Evolutionary conservation across 2,329 filamentous ascomycete species (phyloP).

Genomic region (Colletotrichum spinosum): DNA sequence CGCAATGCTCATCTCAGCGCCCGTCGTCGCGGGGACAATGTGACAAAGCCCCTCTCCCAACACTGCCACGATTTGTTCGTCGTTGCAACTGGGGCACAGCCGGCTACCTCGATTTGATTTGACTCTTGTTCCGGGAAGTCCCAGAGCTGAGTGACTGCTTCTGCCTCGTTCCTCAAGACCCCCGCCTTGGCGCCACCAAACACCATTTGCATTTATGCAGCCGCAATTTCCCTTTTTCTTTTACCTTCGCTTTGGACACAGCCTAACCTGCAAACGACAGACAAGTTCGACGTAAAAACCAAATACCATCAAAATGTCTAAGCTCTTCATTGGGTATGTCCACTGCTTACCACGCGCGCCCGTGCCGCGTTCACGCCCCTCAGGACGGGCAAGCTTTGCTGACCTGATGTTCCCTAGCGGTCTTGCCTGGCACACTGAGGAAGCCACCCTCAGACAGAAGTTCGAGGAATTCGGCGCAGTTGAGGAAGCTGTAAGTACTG

Average conservation of each 20-base stretch:
- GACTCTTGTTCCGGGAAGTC: slow-evolving; percentile 26
- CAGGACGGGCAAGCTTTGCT: slow-evolving; percentile 21
- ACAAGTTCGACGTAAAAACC: slow-evolving; percentile 6
- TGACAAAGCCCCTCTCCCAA: slow-evolving; percentile 32
- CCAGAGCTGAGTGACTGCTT: slow-evolving; percentile 21
- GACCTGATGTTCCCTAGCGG: slow-evolving; percentile 67
- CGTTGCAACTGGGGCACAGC: slow-evolving; percentile 8
- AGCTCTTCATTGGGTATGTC: slow-evolving; percentile 92
- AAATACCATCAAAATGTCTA: slow-evolving; percentile 74
- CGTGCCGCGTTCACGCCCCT: slow-evolving; percentile 10
- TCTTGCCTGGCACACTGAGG: slow-evolving; percentile 98
- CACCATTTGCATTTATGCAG: slow-evolving; percentile 34
- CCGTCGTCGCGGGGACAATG: slow-evolving; percentile 10
- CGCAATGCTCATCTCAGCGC: not conserved
- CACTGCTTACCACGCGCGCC: slow-evolving; percentile 10
- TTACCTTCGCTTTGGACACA: slow-evolving; percentile 1
- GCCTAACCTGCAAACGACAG: slow-evolving; percentile 22
- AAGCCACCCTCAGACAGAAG: slow-evolving; percentile 85
- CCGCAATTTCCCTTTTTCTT: slow-evolving; percentile 25
- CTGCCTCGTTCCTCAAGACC: slow-evolving; percentile 9
- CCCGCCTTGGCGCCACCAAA: slow-evolving; percentile 30
- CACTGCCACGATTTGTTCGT: slow-evolving; percentile 31
- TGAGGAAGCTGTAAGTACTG: slow-evolving; percentile 88
- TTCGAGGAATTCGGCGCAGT: slow-evolving; percentile 93
- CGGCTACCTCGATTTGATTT: slow-evolving; percentile 1